Evolutionary conservation across 306 rosid genomes (phyloP), one percentile per base, ranked within the genome.

Genomic region (Lablab purpureus): DNA sequence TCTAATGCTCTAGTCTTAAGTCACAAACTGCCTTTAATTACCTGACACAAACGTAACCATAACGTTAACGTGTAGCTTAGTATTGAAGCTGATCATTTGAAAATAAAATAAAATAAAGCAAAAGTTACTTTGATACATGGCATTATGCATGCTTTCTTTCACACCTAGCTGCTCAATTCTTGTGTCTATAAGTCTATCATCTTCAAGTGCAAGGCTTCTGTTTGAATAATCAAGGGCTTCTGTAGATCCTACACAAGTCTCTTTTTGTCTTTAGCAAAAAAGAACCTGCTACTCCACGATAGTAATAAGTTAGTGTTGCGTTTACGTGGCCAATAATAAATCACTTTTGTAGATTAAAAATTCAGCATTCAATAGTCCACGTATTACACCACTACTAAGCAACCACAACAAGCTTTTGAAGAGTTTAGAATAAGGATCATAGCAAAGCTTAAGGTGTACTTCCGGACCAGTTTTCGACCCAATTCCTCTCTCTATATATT

Each of bases 361-460:
- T 7, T 47, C 10, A 51, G 47, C 49, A 56, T 71, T 37, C 60
- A 71, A 52, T 74, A 73, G 45, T 15, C 46, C 36, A 41, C 18
- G 22, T 69, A 52, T 64, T 49, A 40, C 49, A 47, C 54, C 49
- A 47, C 54, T 55, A 55, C 47, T 36, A 82, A 79, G 84, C 81
- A 83, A 80, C 66, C 66, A 19, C 14, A 59, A 19, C 14, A 59
- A 41, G 63, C 67, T 43, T 66, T 77, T n/a, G 23, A 50, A n/a
- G 56, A 43, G 49, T 43, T 43, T 12, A 43, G 49, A 12, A 43
- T 2, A 43, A 43, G 15, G 49, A 43, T 43, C 15, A 12, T 10
- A 18, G 15, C 91, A 55, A 70, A 80, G 82, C 74, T 75, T 87
- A 75, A 77, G 90, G 79, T 87, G 84, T 75, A 80, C 51, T 82